Conservation (phyloP, 225 moss, liverwort and hornwort genomes). For the Takakia lepidozioides region DNA sequence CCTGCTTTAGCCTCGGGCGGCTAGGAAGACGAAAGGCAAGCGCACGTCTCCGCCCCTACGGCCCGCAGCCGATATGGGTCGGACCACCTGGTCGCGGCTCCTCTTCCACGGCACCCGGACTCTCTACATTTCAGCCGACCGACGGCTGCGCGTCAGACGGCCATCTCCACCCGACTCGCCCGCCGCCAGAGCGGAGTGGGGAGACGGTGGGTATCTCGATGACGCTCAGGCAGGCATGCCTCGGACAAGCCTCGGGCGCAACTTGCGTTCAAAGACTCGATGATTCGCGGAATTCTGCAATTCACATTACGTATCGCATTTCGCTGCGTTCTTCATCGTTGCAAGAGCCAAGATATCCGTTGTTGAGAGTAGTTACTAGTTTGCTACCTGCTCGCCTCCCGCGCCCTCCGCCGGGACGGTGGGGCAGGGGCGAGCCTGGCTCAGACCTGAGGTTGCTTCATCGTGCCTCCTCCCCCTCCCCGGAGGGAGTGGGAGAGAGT, state of each 20-base stretch:
- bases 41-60: background rate
- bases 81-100: conserved; percentile 16
- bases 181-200: no score
- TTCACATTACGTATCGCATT: conserved; percentile 45
- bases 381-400: no score
- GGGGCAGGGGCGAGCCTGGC: no score
- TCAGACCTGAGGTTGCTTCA: no score
- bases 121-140: conserved; percentile 13
- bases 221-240: conserved; percentile 27
- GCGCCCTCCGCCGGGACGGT: no score
- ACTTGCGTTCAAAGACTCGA: conserved; percentile 39
- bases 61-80: background rate
- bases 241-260: conserved; percentile 27
- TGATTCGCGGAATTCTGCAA: conserved; percentile 41
- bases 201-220: conserved; percentile 7
- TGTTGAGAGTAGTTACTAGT: conserved; percentile 7
- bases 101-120: background rate
- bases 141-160: conserved; percentile 3
- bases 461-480: no score
- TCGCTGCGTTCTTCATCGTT: conserved; percentile 30
- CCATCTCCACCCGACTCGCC: no score
- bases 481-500: no score
- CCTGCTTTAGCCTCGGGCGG: no score
- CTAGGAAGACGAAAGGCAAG: no score
- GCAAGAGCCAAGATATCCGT: conserved; percentile 15